Base-by-base conservation (phyloP, 306 rosid genomes). In the Cyclanthera cordifolia region DNA sequence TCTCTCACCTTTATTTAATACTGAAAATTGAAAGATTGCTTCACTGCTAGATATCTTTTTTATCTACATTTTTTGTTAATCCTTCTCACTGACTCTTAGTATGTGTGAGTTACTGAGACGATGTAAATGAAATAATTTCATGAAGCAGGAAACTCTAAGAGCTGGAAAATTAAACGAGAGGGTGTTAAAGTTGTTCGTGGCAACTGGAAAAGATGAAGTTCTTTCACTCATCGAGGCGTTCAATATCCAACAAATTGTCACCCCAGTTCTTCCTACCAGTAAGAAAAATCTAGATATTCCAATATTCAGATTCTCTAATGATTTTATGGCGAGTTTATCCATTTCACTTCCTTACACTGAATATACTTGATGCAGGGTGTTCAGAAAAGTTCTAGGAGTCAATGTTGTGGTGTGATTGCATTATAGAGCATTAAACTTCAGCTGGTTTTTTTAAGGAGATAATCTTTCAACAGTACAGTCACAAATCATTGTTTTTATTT, bases 221-320 rank as follows among this genome's bases (percentile, higher is more conserved):
- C 85, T 88, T 74, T 83, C 97, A 50, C 73, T 88, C 57, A 85
- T 94, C 64, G 79, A 74, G 73, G 87, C 85, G 32, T 88, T 90
- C 39, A 88, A 94, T 79, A 88, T 94, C 78, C 88, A 67, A 75
- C 94, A 85, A 67, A 71, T 58, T 54, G 48, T 85, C 74, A 82
- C 75, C 73, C 99, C 96, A 69, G 97, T 90, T 56, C 85, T 94
- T 79, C 99, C 99, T 70, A 94, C 97, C 70, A 86, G 99, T 94
- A 89, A 81, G 97, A 85, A 59, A 10, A 69, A 17, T 68, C 34
- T 72, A 53, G 53, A 43, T 14, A 23, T 24, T 2, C 60, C 70
- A 68, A 41, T 50, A 13, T 79, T 60, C 47, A 66, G 70, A 59
- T 66, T 16, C 52, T 55, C 14, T 45, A 5, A 0, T 19, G 69